Base-by-base conservation (phyloP, 345 rosid genomes). In the Pugionium cornutum region DNA sequence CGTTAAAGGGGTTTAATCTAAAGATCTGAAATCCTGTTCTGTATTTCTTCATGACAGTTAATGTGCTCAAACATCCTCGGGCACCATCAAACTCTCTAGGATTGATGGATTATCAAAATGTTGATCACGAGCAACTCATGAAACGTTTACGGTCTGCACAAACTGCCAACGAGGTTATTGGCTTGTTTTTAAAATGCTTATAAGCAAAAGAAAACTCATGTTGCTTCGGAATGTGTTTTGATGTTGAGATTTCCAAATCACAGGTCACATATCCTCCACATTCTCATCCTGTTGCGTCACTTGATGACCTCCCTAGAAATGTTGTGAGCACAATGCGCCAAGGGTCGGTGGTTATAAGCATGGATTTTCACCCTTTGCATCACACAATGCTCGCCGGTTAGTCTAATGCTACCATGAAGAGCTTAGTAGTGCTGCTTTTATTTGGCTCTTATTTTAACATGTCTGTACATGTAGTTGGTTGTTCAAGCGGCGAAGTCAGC, bases 331-430 rank as follows among this genome's bases (percentile, higher is more conserved):
- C 86, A 33, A 65, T 86, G 73, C 89, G 83, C 76, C 96, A 84
- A 75, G 97, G 96, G 32, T 85, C 97, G 45, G 41, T 71, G 53
- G 92, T 90, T 66, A 77, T 61, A 58, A 94, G 97, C 99, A 82
- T 94, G 97, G 99, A 94, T 77, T 94, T 94, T 64, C 95, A 85
- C 78, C 96, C 99, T 76, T 73, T 78, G 26, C 89, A 84, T 61
- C 88, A 81, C 18, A 78, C 88, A 0, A 53, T 85, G 66, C 96
- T 94, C 67, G 92, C 92, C 58, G 97, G 99, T 94, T 57, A 79
- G 89, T 62, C 37, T 60, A 33, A 39, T 62, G 58, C 69, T 46
- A 29, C 46, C 61, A 7, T 58, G 50, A 45, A 66, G 42, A 46
- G 28, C 46, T 56, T 61, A 48, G 25, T 53, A 5, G 46, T 31